Base-by-base conservation (phyloP, 164 flowering plant genomes). In the Platanus orientalis region DNA sequence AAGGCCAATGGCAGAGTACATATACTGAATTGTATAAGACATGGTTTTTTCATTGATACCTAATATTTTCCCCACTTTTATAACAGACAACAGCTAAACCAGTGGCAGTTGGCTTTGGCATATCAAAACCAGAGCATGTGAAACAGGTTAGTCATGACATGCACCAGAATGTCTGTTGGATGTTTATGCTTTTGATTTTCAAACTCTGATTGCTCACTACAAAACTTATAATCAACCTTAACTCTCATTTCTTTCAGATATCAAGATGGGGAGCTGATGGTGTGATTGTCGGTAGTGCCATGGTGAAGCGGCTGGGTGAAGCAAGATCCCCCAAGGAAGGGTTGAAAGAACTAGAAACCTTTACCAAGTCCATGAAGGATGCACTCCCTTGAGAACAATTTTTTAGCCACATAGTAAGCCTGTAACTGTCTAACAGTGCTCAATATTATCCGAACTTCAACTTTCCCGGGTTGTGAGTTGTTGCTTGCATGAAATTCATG, bases 261-360 rank as follows among this genome's bases (percentile, higher is more conserved):
- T 83, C 82, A 6, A 85, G 79, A 62, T 90, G 98, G 97, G 98
- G 98, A 73, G 94, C 97, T 24, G 98, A 93, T 75, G 98, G 97
- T 30, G 96, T 90, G 63, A 93, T 90, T 68, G 94, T 93, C 60
- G 97, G 98, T 6, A 93, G 97, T 74, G 98, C 97, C 13, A 85
- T 85, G 78, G 97, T 90, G 63, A 90, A 75, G 73, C 19, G 87
- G 47, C 63, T 93, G 49, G 87, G 85, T 1, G 96, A 85, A n/a
- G 91, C 93, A 16, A 78, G 78, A 67, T 76, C 91, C 60, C 85
- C 96, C 0, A 80, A 82, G 69, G 84, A 84, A 78, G 90, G 96
- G 10, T 64, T 89, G 69, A 81, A 87, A 75, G 83, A 81, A 54
- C 76, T 89, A 1, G 88, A 80, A 65, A 66, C 2, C 30, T 85